Conservation (phyloP, 176 grass and related monocot genomes). For the Cenchrus fungigraminus region DNA sequence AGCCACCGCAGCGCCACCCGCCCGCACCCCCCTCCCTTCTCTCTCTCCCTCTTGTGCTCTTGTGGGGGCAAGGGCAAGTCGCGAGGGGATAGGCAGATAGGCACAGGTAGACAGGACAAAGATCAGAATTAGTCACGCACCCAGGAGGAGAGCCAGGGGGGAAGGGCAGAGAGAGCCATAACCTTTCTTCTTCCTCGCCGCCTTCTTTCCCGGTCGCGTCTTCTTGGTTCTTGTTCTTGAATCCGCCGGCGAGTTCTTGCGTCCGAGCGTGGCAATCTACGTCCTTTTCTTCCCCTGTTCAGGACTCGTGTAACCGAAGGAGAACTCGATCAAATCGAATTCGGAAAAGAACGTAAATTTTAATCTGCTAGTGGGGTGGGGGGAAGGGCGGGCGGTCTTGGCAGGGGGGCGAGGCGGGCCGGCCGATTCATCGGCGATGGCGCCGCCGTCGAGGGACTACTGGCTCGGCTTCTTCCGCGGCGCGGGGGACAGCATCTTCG, state of each 20-base stretch:
- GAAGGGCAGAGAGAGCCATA: background rate
- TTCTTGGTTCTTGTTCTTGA: conserved; percentile 6
- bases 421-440: conserved; percentile 44
- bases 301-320: background rate
- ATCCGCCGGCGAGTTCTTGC: conserved; percentile 39
- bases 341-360: conserved; percentile 41
- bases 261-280: conserved; percentile 22
- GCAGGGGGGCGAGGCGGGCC: background rate
- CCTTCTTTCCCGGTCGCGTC: background rate
- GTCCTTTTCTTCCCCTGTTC: background rate
- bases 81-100: conserved; percentile 42
- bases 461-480: conserved; percentile 71
- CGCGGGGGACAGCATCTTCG: conserved; percentile 56
- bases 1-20: background rate
- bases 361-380: conserved; percentile 9
- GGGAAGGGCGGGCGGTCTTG: background rate
- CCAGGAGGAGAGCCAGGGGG: conserved; percentile 6
- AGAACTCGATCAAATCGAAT: conserved; percentile 47
- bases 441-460: conserved; percentile 59
- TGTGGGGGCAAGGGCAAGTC: background rate
- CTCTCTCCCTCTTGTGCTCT: background rate
- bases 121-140: conserved; percentile 50
- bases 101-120: conserved; percentile 48
- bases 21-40: background rate
- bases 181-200: background rate